Evolutionary conservation across 2,329 filamentous ascomycete genomes (phyloP).

Genomic region (Lasiodiplodia theobromae): DNA sequence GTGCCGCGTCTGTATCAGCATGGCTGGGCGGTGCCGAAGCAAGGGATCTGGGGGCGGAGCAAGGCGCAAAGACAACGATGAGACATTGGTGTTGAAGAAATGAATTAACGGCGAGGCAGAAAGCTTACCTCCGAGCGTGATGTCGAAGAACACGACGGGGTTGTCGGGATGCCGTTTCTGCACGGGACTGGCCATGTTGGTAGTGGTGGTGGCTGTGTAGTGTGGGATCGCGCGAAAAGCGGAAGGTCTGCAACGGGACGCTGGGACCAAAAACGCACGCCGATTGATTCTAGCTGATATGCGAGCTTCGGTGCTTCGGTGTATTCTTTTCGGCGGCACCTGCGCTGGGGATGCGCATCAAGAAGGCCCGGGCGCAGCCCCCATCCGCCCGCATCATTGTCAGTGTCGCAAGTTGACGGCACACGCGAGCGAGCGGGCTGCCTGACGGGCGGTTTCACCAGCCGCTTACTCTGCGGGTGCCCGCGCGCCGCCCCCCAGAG

Average conservation of each 20-base stretch:
- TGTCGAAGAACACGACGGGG: conserved; percentile 74
- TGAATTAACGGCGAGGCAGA: neutral
- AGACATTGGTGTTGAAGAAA: conserved; percentile 8
- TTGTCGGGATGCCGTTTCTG: conserved; percentile 40
- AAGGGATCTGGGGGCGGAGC: conserved; percentile 11
- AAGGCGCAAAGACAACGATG: conserved; percentile 11
- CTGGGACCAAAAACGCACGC: neutral
- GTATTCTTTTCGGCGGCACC: conserved; percentile 13
- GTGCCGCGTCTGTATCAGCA: conserved; percentile 24
- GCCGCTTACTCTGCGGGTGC: neutral
- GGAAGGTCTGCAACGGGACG: conserved; percentile 11
- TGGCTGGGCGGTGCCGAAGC: neutral
- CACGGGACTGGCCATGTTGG: conserved; percentile 20
- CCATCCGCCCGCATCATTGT: neutral
- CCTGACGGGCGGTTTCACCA: conserved; percentile 25
- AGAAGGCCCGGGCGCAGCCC: conserved; percentile 16
- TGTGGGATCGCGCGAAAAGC: conserved; percentile 15
- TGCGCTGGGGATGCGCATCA: conserved; percentile 5
- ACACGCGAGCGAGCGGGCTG: conserved; percentile 5
- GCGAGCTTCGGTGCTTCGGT: conserved; percentile 9
- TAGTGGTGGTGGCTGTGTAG: conserved; percentile 22
- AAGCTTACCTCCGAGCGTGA: conserved; percentile 75
- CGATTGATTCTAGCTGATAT: neutral
- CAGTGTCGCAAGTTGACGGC: conserved; percentile 23
- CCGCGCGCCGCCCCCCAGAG: neutral